Evolutionary conservation across 768 basidiomycete genomes (phyloP), one percentile per base, ranked within the genome.

Genomic region (Trametes meyenii): DNA sequence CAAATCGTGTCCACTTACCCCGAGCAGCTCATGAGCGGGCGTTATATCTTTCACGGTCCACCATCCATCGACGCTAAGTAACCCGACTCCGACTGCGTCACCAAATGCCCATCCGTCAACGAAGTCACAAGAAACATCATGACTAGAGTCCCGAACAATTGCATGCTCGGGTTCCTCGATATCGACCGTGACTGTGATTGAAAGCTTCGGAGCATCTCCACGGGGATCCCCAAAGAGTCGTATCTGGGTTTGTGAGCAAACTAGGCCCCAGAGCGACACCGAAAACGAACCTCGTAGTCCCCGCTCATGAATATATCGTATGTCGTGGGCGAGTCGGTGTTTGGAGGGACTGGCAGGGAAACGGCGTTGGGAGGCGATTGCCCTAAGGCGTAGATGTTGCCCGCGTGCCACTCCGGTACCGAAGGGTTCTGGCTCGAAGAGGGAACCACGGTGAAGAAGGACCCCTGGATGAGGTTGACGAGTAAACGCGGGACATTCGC

Each of bases 151-250:
- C 36, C 77, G 80, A n/a, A 71, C 69, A 43, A 86, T 70, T 3
- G 67, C 50, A 12, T 68, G 64, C 33, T 83, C 79, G 29, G 71
- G 60, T 5, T 24, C 16, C 48, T 85, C 80, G 10, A 83, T 56
- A 13, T 78, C 74, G 24, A 87, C 76, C 0, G 72, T 71, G 49
- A 93, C 66, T 3, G 77, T 77, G 62, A 94, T 74, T 21, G 74
- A 81, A 59, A 91, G 83, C 13, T 78, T 74, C 0, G 92, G 92
- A 3, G 76, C 57, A 0, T 78, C 73, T 23, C 71, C 74, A 11
- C 66, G 74, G 11, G 92, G 90, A 71, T 91, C 90, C 7, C 92
- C 92, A 70, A 94, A 96, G 49, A 94, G 79, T 63, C 93, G 79
- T 58, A 94, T 92, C 89, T 93, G 36, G 43, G 45, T 45, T 51